Conservation (phyloP, 805 yeast species). For the Saccharomycopsis fibuligera region DNA sequence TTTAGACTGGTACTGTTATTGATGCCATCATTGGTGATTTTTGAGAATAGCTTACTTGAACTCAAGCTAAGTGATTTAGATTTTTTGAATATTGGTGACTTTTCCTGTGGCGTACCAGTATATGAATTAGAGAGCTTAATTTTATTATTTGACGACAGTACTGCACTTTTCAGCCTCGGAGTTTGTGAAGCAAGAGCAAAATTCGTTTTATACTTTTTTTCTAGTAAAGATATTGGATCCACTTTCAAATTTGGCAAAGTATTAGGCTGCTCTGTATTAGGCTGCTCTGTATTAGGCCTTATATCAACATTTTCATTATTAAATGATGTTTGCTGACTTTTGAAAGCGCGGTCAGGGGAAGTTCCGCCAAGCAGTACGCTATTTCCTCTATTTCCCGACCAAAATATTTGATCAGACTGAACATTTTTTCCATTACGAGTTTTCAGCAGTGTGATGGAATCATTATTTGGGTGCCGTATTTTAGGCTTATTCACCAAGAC, state of each 20-base stretch:
- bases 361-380: background rate
- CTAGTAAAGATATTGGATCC: conserved; percentile 17
- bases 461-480: background rate
- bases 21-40: background rate
- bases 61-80: conserved; percentile 4
- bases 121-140: background rate
- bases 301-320: background rate
- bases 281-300: background rate
- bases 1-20: too few species aligned
- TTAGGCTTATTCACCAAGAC: background rate
- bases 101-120: background rate
- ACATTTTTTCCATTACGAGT: background rate
- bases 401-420: background rate
- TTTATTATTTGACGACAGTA: background rate
- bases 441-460: background rate
- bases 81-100: conserved; percentile 3
- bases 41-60: conserved; percentile 11
- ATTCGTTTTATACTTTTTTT: conserved; percentile 19
- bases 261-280: too few species aligned
- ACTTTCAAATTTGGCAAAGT: conserved; percentile 2
- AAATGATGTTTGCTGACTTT: background rate
- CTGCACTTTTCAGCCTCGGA: background rate
- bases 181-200: conserved; percentile 12
- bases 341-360: background rate
- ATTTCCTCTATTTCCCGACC: background rate